Percentiles rank a stretch among this genome's conserved stretches.
Conservation (phyloP, 176 grass and related monocot species). For the Thinopyrum elongatum region DNA sequence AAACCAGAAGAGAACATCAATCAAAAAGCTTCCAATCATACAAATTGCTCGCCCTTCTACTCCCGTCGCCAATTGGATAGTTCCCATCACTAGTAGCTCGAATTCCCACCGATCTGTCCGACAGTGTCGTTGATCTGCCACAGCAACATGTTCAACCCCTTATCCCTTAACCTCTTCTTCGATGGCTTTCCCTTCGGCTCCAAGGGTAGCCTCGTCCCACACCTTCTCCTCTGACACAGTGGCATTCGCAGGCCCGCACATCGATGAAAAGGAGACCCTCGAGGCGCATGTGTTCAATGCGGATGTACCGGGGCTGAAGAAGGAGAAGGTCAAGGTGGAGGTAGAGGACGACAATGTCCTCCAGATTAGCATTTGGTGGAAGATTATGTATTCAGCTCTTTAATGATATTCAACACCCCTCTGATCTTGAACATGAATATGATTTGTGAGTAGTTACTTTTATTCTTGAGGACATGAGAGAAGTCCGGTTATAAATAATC, state of each 20-base stretch:
- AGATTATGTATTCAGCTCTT: too few relatives aligned
- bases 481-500: too few relatives aligned
- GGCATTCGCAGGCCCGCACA: constrained; percentile 36
- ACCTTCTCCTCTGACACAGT: constrained; percentile 17
- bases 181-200: constrained; percentile 54
- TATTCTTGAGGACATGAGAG: too few relatives aligned
- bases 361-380: constrained; percentile 54
- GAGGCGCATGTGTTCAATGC: constrained; percentile 65
- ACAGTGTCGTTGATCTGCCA: constrained; percentile 50
- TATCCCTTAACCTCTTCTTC: constrained; percentile 58
- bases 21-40: not conserved
- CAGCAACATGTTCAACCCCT: constrained; percentile 74
- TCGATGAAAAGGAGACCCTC: constrained; percentile 56
- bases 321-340: constrained; percentile 62
- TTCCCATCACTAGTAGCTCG: not conserved
- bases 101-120: not conserved
- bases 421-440: too few relatives aligned
- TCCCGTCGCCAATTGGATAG: not conserved
- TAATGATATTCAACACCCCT: too few relatives aligned
- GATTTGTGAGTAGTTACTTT: too few relatives aligned
- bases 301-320: constrained; percentile 50
- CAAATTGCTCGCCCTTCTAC: not conserved
- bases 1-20: not conserved
- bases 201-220: constrained; percentile 33
- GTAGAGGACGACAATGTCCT: constrained; percentile 50